Evolutionary conservation across 129 eudicot species (phyloP).

Genomic region (Dittrichia graveolens): DNA sequence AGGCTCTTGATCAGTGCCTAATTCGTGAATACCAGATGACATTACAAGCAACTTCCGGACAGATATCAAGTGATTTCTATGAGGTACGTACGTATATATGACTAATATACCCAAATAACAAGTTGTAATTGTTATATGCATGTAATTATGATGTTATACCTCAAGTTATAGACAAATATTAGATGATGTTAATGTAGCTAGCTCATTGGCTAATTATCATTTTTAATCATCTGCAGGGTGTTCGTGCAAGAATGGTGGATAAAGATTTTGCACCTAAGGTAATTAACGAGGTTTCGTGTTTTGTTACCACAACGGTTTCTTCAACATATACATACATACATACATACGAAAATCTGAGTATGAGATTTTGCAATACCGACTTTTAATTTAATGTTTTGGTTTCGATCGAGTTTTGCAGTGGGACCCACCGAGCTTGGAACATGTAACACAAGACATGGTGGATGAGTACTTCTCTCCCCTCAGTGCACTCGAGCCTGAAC

Average conservation of each 20-base stretch:
- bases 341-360: no score
- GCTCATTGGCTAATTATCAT: not conserved
- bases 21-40: slow-evolving; percentile 77
- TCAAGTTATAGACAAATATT: no score
- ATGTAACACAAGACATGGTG: slow-evolving; percentile 77
- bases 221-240: slow-evolving; percentile 45
- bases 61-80: slow-evolving; percentile 60
- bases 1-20: slow-evolving; percentile 74
- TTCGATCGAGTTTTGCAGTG: slow-evolving; percentile 45
- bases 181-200: no score
- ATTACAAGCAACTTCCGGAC: slow-evolving; percentile 50
- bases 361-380: not conserved
- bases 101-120: not conserved
- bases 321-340: not conserved
- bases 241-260: slow-evolving; percentile 66
- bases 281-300: slow-evolving; percentile 2
- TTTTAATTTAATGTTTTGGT: not conserved
- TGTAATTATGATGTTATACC: no score
- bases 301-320: not conserved
- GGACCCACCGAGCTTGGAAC: slow-evolving; percentile 74
- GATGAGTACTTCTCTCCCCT: slow-evolving; percentile 65
- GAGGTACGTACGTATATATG: slow-evolving; percentile 58
- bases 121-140: not conserved
- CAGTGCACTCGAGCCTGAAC: slow-evolving; percentile 53
- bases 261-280: slow-evolving; percentile 81